Evolutionary conservation across 805 yeast genomes (phyloP), one percentile per base, ranked within the genome.

Genomic region (Wickerhamiella siamensis): DNA sequence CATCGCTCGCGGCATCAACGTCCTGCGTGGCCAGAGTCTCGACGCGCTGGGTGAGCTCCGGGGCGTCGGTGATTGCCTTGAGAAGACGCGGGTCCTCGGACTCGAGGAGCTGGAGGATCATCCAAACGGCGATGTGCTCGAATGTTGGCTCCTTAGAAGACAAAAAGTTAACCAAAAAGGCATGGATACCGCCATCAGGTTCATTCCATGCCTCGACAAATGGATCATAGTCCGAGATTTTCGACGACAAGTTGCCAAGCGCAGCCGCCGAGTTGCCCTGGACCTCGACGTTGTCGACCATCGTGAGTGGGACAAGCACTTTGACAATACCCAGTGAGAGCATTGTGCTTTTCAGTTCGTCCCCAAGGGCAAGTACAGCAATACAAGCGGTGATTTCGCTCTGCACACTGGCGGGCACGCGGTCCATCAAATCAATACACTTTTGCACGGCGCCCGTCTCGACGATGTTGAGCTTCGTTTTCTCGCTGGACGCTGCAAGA

Each of bases 181-280:
- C 91, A 47, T 75, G 71, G 45, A 91, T 79, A 43, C 97, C 97
- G 45, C 83, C 86, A 39, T 72, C 74, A 34, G 94, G 94, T 45
- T 66, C 66, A 18, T 72, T 66, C 93, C 96, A 91, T 50, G 77
- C 72, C 42, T 74, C 71, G 44, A 84, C 70, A 46, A 91, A 83
- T 49, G 79, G 77, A 45, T 77, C 71, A 61, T 87, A 87, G 52
- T 83, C 87, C 52, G 73, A 74, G 31, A 88, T 83, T 62, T 95
- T 76, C 4, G 96, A 86, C 51, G 95, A 84, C 52, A 91, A 67
- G 58, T 91, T 91, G 24, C 98, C 98, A 51, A 91, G 71, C 2
- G 98, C 97, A 31, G 98, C 98, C 14, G 97, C 98, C 2, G 95
- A 82, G 62, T 91, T 91, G 43, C 98, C 98, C 60, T 95, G 91